Conservation (phyloP, 768 basidiomycete species). For the Agrocybe pediades region DNA sequence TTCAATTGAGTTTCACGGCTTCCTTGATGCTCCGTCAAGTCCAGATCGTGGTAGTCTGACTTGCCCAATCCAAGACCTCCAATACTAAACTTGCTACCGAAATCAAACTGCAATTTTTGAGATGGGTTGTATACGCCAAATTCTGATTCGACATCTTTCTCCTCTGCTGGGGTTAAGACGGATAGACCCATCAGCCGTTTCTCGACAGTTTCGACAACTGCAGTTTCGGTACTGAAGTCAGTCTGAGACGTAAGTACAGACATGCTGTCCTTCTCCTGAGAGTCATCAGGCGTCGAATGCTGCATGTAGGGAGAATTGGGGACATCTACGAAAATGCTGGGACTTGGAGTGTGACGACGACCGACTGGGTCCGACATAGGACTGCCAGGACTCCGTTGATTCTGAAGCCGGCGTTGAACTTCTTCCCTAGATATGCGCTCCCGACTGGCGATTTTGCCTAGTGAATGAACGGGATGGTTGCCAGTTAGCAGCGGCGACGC, state of each 20-base stretch:
- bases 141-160: constrained; percentile 28
- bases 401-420: constrained; percentile 25
- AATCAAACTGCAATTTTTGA: constrained; percentile 41
- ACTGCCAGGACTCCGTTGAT: constrained; percentile 20
- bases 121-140: constrained; percentile 29
- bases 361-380: constrained; percentile 8
- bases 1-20: not conserved
- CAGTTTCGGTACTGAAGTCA: constrained; percentile 49
- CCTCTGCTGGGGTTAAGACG: constrained; percentile 12
- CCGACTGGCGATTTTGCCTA: constrained; percentile 21
- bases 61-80: constrained; percentile 35
- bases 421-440: constrained; percentile 28
- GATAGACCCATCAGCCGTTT: constrained; percentile 31
- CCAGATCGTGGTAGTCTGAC: constrained; percentile 14
- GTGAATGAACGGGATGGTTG: constrained; percentile 5
- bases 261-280: constrained; percentile 38
- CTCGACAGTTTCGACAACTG: constrained; percentile 50
- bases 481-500: constrained; percentile 20
- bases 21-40: constrained; percentile 6
- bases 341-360: constrained; percentile 12
- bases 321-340: constrained; percentile 4
- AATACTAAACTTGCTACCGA: constrained; percentile 49
- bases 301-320: not conserved
- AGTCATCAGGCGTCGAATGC: constrained; percentile 5
- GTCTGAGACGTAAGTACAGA: constrained; percentile 43